Evolutionary conservation across 225 moss, liverwort and hornwort species (phyloP).

Genomic region (Pleurozium schreberi): DNA sequence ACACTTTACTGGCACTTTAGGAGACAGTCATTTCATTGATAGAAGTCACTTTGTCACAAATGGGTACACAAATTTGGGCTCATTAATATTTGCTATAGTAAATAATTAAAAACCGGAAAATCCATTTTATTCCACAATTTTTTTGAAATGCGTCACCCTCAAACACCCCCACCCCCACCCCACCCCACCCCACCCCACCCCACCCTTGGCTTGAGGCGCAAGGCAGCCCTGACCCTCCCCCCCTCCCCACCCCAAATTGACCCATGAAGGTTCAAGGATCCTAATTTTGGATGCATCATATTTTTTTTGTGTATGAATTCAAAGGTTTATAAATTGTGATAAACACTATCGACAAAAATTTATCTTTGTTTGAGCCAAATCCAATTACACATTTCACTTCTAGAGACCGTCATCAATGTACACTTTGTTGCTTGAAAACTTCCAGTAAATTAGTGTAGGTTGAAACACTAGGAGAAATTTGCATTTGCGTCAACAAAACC

Average conservation of each 20-base stretch:
- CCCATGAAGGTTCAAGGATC: accelerated
- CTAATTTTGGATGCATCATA: background rate
- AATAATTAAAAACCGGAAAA: too few relatives aligned
- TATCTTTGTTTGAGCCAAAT: background rate
- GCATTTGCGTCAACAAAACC: too few relatives aligned
- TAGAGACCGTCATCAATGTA: background rate
- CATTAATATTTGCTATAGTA: too few relatives aligned
- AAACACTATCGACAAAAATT: background rate
- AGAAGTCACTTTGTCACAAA: too few relatives aligned
- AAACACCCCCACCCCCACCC: background rate
- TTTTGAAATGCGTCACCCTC: background rate
- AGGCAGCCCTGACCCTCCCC: background rate
- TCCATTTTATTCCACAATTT: too few relatives aligned
- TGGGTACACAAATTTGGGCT: background rate
- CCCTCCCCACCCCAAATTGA: too few relatives aligned
- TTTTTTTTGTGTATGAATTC: background rate
- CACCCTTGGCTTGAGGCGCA: constrained; percentile 7
- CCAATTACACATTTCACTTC: background rate
- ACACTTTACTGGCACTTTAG: too few relatives aligned
- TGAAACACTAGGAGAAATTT: too few relatives aligned
- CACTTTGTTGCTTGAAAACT: accelerated
- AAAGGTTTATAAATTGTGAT: background rate
- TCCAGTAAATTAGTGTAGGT: background rate
- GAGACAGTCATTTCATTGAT: too few relatives aligned
- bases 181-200: too few relatives aligned